Conservation (phyloP, 768 basidiomycete species). For the Kockovaella imperatae region DNA sequence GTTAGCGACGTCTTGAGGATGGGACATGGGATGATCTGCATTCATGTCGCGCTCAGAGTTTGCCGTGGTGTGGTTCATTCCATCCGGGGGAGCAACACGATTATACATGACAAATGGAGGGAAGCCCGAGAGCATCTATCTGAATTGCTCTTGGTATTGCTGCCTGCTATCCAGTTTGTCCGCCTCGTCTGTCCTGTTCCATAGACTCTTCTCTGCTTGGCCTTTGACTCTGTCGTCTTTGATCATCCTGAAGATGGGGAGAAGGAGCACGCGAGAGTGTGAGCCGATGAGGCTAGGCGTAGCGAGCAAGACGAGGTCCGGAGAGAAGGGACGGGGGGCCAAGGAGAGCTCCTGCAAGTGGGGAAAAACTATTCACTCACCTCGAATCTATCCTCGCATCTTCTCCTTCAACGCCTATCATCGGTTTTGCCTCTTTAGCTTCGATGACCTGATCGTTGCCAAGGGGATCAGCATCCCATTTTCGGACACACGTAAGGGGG, state of each 20-base stretch:
- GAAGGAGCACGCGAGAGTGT: neutral
- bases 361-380: conserved; percentile 49
- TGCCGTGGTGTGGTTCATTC: too few species aligned
- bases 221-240: conserved; percentile 73
- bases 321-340: conserved; percentile 1
- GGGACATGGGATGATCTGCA: too few species aligned
- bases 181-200: conserved; percentile 27
- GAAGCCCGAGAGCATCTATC: too few species aligned
- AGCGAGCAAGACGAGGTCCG: neutral
- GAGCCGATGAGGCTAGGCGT: too few species aligned
- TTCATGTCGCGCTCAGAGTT: too few species aligned
- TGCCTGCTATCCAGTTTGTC: conserved; percentile 36
- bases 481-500: neutral
- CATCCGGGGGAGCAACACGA: too few species aligned
- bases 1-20: too few species aligned
- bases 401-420: conserved; percentile 80
- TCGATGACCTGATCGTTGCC: conserved; percentile 63
- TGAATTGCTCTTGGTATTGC: too few species aligned
- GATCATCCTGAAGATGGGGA: conserved; percentile 58
- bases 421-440: conserved; percentile 80
- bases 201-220: conserved; percentile 41
- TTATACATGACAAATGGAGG: too few species aligned
- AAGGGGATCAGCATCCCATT: neutral
- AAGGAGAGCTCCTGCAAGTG: neutral
- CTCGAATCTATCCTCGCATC: conserved; percentile 79